phyloP scores from a whole-genome alignment of 345 rosid species.

The Toxicodendron radicans region DNA sequence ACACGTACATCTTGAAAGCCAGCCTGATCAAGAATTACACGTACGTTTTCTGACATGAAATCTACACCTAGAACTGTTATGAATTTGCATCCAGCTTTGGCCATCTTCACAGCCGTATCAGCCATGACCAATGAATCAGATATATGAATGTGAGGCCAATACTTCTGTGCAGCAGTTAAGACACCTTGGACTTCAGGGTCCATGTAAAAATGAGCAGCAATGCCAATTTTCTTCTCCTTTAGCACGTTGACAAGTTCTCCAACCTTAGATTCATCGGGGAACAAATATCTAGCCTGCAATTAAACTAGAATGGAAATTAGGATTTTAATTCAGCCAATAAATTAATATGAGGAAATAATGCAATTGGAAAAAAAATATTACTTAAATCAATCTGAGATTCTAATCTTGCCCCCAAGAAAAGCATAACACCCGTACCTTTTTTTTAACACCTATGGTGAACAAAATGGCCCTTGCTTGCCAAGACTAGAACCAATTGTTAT shows the following conservation, averaged over 20 bases:
- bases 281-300: slow-evolving; percentile 76
- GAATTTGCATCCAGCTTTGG: slow-evolving; percentile 84
- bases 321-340: slow-evolving; percentile 10
- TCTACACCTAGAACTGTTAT: slow-evolving; percentile 93
- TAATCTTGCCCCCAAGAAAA: not conserved
- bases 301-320: slow-evolving; percentile 31
- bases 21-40: slow-evolving; percentile 95
- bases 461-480: not conserved
- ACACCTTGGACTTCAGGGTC: slow-evolving; percentile 99
- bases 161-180: slow-evolving; percentile 85
- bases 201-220: slow-evolving; percentile 93
- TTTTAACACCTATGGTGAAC: not conserved
- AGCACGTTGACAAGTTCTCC: slow-evolving; percentile 64
- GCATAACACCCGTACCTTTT: too few species aligned
- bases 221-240: slow-evolving; percentile 88
- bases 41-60: slow-evolving; percentile 97
- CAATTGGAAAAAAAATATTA: not conserved
- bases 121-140: slow-evolving; percentile 99
- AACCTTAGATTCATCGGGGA: slow-evolving; percentile 69
- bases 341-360: not conserved
- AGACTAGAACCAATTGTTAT: not conserved
- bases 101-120: slow-evolving; percentile 92
- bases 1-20: slow-evolving; percentile 66
- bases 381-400: not conserved
- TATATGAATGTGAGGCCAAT: slow-evolving; percentile 90